Percentiles rank a stretch among this genome's conserved stretches.
Evolutionary conservation across 768 basidiomycete genomes (phyloP).

Genomic region (Nevesoporus exiguus): DNA sequence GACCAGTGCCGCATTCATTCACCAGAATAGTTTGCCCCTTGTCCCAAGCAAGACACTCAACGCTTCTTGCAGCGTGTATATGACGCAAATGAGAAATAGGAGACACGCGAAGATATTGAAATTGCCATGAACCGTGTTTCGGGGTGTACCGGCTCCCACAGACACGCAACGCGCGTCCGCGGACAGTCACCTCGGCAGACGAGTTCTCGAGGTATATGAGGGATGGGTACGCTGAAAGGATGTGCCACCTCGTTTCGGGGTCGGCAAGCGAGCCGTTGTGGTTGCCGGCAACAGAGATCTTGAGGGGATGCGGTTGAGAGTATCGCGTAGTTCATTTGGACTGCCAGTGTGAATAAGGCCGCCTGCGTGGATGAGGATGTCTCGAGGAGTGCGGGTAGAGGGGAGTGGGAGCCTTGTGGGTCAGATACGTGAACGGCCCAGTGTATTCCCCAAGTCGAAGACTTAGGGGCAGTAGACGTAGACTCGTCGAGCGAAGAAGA

Average conservation of each 20-base stretch:
- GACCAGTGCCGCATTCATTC: slow-evolving; percentile 7
- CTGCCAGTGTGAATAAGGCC: slow-evolving; percentile 7
- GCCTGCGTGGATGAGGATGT: slow-evolving; percentile 8
- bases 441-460: background rate
- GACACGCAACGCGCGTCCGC: slow-evolving; percentile 3
- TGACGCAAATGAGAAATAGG: background rate
- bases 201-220: slow-evolving; percentile 12
- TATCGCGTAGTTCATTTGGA: slow-evolving; percentile 1
- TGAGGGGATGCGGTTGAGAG: slow-evolving; percentile 7
- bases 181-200: background rate
- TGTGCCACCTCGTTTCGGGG: background rate
- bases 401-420: slow-evolving; percentile 4
- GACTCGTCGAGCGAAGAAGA: slow-evolving; percentile 5
- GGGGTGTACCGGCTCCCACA: slow-evolving; percentile 12
- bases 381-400: slow-evolving; percentile 4
- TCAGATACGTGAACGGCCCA: slow-evolving; percentile 10
- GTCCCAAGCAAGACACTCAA: background rate
- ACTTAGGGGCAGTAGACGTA: background rate
- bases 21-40: background rate
- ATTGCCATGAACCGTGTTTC: slow-evolving; percentile 5
- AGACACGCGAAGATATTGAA: slow-evolving; percentile 9
- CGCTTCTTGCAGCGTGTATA: slow-evolving; percentile 10
- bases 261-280: slow-evolving; percentile 5
- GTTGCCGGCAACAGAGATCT: slow-evolving; percentile 11
- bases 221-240: background rate